phyloP scores from a whole-genome alignment of 768 basidiomycete species.

The Fomitopsis pulvina region DNA sequence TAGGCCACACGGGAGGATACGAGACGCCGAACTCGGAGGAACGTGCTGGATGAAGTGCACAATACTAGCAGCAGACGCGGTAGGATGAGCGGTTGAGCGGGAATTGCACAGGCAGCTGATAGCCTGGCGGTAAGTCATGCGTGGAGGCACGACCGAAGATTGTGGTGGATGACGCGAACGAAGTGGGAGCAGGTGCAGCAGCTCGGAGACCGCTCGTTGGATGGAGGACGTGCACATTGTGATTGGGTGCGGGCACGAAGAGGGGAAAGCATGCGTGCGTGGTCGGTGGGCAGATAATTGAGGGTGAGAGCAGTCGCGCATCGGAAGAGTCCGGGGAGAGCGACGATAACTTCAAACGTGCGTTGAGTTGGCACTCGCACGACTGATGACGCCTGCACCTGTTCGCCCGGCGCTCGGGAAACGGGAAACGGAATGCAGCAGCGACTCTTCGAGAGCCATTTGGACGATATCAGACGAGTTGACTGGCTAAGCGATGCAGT shows the following conservation, averaged over 20 bases:
- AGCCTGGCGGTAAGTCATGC: background rate
- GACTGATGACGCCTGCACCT: background rate
- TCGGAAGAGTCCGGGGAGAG: background rate
- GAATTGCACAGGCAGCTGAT: background rate
- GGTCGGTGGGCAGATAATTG: background rate
- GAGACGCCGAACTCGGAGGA: background rate
- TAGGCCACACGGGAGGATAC: background rate
- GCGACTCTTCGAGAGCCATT: no score
- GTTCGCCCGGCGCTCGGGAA: background rate
- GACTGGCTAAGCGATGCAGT: no score
- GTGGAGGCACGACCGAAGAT: background rate
- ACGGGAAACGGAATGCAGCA: background rate
- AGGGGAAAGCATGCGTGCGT: background rate
- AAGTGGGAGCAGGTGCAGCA: background rate
- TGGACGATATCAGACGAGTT: no score
- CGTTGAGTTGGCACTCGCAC: background rate
- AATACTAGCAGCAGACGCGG: background rate
- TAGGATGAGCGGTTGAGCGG: background rate
- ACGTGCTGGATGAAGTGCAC: background rate
- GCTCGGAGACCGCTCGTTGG: background rate
- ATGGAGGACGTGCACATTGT: background rate
- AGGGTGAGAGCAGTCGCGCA: background rate
- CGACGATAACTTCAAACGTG: background rate
- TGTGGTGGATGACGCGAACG: background rate
- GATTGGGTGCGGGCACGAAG: background rate